These are phyloP conservation scores for Epichloe brachyelytri DNA, from an alignment of 2,329 filamentous ascomycete genomes.

Conservation along the genomic window DNA sequence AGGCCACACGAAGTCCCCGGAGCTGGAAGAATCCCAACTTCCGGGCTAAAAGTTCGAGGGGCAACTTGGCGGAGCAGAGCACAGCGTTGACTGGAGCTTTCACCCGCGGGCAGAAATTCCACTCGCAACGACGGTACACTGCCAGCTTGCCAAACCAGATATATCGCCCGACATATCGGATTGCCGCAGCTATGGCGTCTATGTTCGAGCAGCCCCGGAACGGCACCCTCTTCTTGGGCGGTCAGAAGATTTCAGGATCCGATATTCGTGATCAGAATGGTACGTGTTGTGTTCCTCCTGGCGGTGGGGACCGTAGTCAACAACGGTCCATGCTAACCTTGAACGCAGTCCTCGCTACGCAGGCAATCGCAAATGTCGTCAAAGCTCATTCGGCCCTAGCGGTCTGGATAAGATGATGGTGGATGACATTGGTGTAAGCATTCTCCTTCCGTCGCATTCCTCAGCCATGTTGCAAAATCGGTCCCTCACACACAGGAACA, in stretches of 20 bases:
- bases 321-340: conserved; percentile 4
- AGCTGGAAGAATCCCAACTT: conserved; percentile 16
- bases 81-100: conserved; percentile 8
- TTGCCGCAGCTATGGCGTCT: conserved; percentile 57
- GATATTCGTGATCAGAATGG: conserved; percentile 97
- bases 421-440: conserved; percentile 83
- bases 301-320: neutral
- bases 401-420: conserved; percentile 99
- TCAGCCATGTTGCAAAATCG: neutral
- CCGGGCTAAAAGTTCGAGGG: conserved; percentile 17
- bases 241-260: conserved; percentile 90
- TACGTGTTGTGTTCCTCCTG: conserved; percentile 26
- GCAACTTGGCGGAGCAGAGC: conserved; percentile 7
- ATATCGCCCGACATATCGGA: conserved; percentile 6
- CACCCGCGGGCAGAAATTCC: conserved; percentile 6
- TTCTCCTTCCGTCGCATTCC: conserved; percentile 1
- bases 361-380: conserved; percentile 96
- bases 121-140: neutral
- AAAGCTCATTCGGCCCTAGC: conserved; percentile 97
- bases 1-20: conserved; percentile 4
- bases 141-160: conserved; percentile 3
- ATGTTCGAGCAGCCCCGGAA: conserved; percentile 94
- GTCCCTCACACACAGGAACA: conserved; percentile 19
- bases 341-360: conserved; percentile 69
- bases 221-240: conserved; percentile 92